These are phyloP conservation scores for Xerocomellus intermedius DNA, from an alignment of 768 basidiomycete genomes.

Conservation along the genomic window DNA sequence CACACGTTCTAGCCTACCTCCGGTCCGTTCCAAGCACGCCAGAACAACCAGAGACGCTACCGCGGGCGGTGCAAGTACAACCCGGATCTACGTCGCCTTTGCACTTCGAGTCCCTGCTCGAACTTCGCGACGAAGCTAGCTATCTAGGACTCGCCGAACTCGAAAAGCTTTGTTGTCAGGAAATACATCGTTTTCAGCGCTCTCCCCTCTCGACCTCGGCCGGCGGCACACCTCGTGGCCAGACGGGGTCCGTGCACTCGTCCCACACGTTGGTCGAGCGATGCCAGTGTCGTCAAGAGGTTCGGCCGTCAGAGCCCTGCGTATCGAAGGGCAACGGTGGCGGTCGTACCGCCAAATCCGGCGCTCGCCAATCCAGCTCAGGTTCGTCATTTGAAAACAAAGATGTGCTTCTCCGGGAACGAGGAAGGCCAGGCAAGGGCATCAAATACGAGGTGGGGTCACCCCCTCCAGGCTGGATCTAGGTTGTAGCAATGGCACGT, in stretches of 20 bases:
- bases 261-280: slow-evolving; percentile 60
- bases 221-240: slow-evolving; percentile 39
- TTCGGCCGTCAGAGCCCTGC: slow-evolving; percentile 7
- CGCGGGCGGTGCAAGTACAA: slow-evolving; percentile 48
- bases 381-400: slow-evolving; percentile 14
- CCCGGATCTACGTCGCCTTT: slow-evolving; percentile 42
- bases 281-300: slow-evolving; percentile 33
- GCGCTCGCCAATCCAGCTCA: slow-evolving; percentile 5
- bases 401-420: slow-evolving; percentile 10
- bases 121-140: slow-evolving; percentile 75
- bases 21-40: slow-evolving; percentile 50
- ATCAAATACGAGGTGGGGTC: slow-evolving; percentile 4
- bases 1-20: slow-evolving; percentile 69
- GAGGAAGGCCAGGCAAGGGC: slow-evolving; percentile 8
- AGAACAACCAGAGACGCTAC: slow-evolving; percentile 53
- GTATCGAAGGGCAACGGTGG: not conserved
- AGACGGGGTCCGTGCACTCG: slow-evolving; percentile 57
- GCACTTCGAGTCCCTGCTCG: slow-evolving; percentile 65
- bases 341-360: not conserved
- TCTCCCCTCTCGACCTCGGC: slow-evolving; percentile 36
- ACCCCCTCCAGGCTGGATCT: slow-evolving; percentile 53
- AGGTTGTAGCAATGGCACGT: slow-evolving; percentile 2
- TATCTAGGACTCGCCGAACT: slow-evolving; percentile 71
- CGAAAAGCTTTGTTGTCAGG: slow-evolving; percentile 62
- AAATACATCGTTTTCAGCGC: slow-evolving; percentile 54